Evolutionary conservation across 305 asterid species (phyloP).

Genomic region (Fraxinus paxiana): DNA sequence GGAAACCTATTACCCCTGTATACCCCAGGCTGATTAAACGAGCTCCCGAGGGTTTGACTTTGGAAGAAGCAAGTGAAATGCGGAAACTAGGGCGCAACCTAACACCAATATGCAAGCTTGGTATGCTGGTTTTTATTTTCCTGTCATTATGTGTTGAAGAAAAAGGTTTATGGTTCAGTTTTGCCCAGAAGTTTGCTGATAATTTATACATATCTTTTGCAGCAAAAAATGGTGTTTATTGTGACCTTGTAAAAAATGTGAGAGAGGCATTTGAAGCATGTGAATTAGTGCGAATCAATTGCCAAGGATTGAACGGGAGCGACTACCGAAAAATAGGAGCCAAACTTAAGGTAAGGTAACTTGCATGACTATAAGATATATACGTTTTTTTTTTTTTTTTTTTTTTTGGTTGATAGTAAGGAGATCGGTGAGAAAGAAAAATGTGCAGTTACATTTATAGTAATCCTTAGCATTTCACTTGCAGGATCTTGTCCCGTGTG

Average conservation of each 20-base stretch:
- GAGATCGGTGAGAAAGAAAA: neutral
- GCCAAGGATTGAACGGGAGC: constrained; percentile 79
- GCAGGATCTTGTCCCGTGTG: constrained; percentile 97
- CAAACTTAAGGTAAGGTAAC: constrained; percentile 62
- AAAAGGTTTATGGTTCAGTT: constrained; percentile 7
- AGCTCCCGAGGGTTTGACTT: constrained; percentile 76
- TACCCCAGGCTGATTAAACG: constrained; percentile 71
- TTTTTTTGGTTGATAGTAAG: neutral
- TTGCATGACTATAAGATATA: neutral
- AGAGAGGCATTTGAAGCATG: constrained; percentile 91
- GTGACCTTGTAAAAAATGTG: constrained; percentile 62
- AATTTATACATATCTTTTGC: constrained; percentile 34
- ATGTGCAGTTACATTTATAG: constrained; percentile 16
- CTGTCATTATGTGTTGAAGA: constrained; percentile 12
- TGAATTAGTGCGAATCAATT: constrained; percentile 73
- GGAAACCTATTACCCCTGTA: constrained; percentile 84
- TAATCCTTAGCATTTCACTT: constrained; percentile 21
- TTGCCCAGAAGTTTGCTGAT: constrained; percentile 20
- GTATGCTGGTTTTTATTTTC: constrained; percentile 32
- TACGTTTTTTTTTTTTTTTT: neutral
- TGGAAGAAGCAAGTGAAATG: constrained; percentile 73
- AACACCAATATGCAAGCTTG: constrained; percentile 77
- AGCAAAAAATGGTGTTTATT: constrained; percentile 83
- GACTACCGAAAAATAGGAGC: constrained; percentile 89
- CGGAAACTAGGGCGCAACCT: constrained; percentile 71